Percentiles rank a stretch among this genome's conserved stretches.
phyloP scores from a whole-genome alignment of 2,329 filamentous ascomycete species.

The Colletotrichum sp. region DNA sequence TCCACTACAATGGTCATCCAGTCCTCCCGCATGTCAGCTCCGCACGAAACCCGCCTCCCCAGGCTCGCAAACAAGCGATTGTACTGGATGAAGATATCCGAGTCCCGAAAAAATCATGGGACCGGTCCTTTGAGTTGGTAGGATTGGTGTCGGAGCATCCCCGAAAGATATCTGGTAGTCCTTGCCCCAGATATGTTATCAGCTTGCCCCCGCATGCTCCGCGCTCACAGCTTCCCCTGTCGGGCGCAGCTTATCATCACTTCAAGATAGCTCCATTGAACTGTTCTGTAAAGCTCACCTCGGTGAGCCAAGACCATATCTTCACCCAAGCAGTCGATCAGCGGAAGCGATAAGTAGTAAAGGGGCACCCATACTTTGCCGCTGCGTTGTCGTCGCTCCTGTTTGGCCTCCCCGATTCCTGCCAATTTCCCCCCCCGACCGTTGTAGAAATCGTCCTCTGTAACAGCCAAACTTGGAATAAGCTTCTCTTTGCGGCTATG shows the following conservation, averaged over 20 bases:
- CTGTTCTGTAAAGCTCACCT: background rate
- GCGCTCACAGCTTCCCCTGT: background rate
- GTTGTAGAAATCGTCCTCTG: background rate
- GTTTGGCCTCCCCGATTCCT: background rate
- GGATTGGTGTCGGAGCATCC: background rate
- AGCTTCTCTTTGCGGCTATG: fast-evolving
- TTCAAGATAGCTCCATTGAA: background rate
- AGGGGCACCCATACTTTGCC: background rate
- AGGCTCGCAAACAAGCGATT: background rate
- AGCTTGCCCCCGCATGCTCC: background rate
- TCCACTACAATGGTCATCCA: background rate
- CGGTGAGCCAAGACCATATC: background rate
- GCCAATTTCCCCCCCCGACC: background rate
- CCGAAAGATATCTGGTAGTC: background rate
- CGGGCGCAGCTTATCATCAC: background rate
- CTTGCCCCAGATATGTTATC: background rate
- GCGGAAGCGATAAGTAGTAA: background rate
- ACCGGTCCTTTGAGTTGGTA: background rate
- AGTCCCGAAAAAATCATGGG: background rate
- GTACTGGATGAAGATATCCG: background rate
- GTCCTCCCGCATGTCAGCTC: background rate
- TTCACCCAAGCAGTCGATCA: background rate
- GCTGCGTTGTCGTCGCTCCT: background rate
- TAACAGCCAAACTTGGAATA: background rate
- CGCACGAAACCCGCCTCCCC: background rate